Percentiles rank a stretch among this genome's conserved stretches.
Conservation (phyloP, 108 stramenopile genomes). For the Skeletonema costatum region DNA sequence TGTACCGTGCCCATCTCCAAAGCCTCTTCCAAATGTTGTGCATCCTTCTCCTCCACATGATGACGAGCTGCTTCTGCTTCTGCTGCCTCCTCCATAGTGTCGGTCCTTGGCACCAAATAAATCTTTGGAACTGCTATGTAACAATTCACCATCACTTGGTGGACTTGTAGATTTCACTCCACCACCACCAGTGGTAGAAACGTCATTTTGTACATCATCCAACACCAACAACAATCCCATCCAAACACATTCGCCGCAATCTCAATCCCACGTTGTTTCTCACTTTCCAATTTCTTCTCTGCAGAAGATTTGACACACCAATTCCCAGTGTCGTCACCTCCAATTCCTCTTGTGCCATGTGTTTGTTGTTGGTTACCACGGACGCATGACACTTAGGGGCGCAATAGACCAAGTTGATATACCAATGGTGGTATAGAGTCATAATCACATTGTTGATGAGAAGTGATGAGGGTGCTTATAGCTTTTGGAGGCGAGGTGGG, state of each 20-base stretch:
- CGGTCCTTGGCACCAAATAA: not conserved
- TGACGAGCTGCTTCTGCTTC: not conserved
- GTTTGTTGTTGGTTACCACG: not conserved
- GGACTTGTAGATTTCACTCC: not conserved
- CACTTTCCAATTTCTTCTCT: constrained; percentile 13
- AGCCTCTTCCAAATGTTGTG: constrained; percentile 22
- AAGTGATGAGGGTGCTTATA: not conserved
- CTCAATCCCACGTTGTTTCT: constrained; percentile 35
- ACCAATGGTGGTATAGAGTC: constrained; percentile 47
- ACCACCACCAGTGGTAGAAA: not conserved
- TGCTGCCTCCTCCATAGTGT: not conserved
- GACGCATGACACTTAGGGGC: constrained; percentile 3
- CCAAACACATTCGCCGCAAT: constrained; percentile 27
- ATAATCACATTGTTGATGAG: not conserved
- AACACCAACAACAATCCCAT: constrained; percentile 34
- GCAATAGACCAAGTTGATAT: constrained; percentile 43
- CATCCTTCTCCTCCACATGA: not conserved
- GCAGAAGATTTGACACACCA: not conserved
- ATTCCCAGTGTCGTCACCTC: not conserved
- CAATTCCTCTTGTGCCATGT: not conserved
- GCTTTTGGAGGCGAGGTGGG: constrained; percentile 13
- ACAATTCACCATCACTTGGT: not conserved
- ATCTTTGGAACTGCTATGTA: not conserved
- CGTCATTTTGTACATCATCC: not conserved
- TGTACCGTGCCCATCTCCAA: constrained; percentile 46